Evolutionary conservation across 1,139 yeast species (phyloP), one percentile per base, ranked within the genome.

Genomic region (Debaryomyces coudertii): DNA sequence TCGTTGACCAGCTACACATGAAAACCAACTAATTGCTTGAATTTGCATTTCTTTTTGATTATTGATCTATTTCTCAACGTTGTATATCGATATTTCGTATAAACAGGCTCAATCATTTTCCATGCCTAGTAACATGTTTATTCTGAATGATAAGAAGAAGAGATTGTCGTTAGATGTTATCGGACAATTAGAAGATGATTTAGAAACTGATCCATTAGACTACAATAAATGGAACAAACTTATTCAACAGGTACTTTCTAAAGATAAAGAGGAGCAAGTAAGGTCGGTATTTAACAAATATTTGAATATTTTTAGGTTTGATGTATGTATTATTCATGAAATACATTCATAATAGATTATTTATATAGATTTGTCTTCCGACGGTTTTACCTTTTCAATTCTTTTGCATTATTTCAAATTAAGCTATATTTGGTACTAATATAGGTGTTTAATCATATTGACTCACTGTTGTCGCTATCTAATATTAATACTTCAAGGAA

Each of bases 221-320:
- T 75, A 83, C 46, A 56, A 64, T 7, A 70, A 79, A 42, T 85
- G 93, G 87, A 63, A 72, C 43, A 75, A 74, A 53, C 71, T 85
- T 47, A 77, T 87, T 43, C 73, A 76, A 24, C 79, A 75, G 50
- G 79, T 78, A 8, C 73, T 80, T 40, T 64, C 71, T 22, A 80
- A 82, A 53, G 90, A 86, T 51, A 79, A 82, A 49, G 81, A 79
- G 47, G 88, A 82, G 33, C 83, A 83, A 47, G 82, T 84, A 9
- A 68, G 89, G 39, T 67, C 71, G 5, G 74, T 78, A 0, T 90
- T 79, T 62, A 85, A 84, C 46, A 69, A 78, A 33, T 84, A 87
- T 58, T 74, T 92, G 45, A 66, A 66, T 14, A 71, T 80, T 5
- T 92, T 88, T 69, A 90, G 87, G 46, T 77, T 73, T 52, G 80